These are phyloP conservation scores for Chaetomium tenue DNA, from an alignment of 495 filamentous ascomycete species.

Conservation along the genomic window DNA sequence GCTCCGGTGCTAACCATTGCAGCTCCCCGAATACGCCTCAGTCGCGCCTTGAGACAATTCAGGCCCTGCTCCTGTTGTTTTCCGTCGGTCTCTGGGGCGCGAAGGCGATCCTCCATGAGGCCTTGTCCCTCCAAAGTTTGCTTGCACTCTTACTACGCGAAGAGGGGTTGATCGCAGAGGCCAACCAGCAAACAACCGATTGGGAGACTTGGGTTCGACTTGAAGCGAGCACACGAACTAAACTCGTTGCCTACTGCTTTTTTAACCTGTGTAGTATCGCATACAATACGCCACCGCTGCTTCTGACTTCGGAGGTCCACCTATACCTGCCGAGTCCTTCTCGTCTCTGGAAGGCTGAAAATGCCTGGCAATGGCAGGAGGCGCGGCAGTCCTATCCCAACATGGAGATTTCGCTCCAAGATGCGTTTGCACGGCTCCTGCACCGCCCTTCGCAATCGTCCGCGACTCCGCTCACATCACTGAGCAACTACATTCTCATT, in stretches of 20 bases:
- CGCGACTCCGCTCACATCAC: constrained; percentile 55
- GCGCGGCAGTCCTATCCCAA: constrained; percentile 43
- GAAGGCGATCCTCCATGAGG: constrained; percentile 57
- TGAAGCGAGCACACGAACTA: constrained; percentile 55
- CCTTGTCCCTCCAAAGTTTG: constrained; percentile 52
- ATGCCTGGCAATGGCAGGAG: constrained; percentile 52
- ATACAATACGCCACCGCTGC: constrained; percentile 56
- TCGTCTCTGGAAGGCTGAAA: constrained; percentile 53
- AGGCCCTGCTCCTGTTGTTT: constrained; percentile 56
- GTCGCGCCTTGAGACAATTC: constrained; percentile 55
- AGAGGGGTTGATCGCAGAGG: constrained; percentile 49
- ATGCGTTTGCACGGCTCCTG: constrained; percentile 50
- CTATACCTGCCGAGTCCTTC: constrained; percentile 58
- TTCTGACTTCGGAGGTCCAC: constrained; percentile 62
- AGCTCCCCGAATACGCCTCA: constrained; percentile 54
- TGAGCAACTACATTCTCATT: constrained; percentile 67
- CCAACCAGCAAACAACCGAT: constrained; percentile 39
- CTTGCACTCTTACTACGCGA: constrained; percentile 56
- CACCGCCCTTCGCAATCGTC: constrained; percentile 47
- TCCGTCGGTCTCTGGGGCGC: constrained; percentile 58
- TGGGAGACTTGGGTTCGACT: constrained; percentile 61
- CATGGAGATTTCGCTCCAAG: constrained; percentile 50
- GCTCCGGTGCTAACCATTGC: constrained; percentile 25
- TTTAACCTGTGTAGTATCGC: constrained; percentile 59
- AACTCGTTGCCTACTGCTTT: constrained; percentile 58